These are phyloP conservation scores for Tetrahymena malaccensis DNA, from an alignment of 73 alveolate species.

Conservation along the genomic window DNA sequence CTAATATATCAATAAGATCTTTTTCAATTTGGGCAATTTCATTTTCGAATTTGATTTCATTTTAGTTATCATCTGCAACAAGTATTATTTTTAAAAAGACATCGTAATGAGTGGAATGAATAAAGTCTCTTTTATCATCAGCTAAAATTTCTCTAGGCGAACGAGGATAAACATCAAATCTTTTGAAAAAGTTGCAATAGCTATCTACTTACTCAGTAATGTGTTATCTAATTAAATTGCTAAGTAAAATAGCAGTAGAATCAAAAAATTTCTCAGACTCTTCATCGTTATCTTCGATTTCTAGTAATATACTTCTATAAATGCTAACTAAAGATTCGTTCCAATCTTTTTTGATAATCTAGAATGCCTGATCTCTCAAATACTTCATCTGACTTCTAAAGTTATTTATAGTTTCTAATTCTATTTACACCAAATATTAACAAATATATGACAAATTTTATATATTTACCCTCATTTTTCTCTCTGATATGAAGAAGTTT, in stretches of 20 bases:
- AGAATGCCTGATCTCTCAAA: not conserved
- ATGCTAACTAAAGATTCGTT: not conserved
- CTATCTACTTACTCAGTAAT: slow-evolving; percentile 65
- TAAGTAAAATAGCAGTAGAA: slow-evolving; percentile 76
- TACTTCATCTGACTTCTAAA: not conserved
- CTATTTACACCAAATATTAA: not conserved
- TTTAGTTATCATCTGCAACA: slow-evolving; percentile 53
- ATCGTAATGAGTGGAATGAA: slow-evolving; percentile 59
- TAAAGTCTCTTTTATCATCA: slow-evolving; percentile 65
- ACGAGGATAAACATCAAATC: slow-evolving; percentile 53
- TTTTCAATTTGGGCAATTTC: slow-evolving; percentile 41
- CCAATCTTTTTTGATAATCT: not conserved
- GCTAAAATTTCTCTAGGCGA: slow-evolving; percentile 62
- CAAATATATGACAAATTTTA: not conserved
- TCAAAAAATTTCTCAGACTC: slow-evolving; percentile 83
- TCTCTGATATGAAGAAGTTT: slow-evolving; percentile 64
- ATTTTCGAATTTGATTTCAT: slow-evolving; percentile 63
- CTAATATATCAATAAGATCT: slow-evolving; percentile 54
- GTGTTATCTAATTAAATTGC: slow-evolving; percentile 71
- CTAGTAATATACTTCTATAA: not conserved
- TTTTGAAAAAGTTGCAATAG: slow-evolving; percentile 65
- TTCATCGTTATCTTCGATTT: slow-evolving; percentile 6
- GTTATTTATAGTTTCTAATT: not conserved
- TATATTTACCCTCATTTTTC: slow-evolving; percentile 25
- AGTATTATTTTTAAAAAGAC: slow-evolving; percentile 70